These are phyloP conservation scores for Pseudevernia furfuracea DNA, from an alignment of 495 filamentous ascomycete species.

Conservation along the genomic window DNA sequence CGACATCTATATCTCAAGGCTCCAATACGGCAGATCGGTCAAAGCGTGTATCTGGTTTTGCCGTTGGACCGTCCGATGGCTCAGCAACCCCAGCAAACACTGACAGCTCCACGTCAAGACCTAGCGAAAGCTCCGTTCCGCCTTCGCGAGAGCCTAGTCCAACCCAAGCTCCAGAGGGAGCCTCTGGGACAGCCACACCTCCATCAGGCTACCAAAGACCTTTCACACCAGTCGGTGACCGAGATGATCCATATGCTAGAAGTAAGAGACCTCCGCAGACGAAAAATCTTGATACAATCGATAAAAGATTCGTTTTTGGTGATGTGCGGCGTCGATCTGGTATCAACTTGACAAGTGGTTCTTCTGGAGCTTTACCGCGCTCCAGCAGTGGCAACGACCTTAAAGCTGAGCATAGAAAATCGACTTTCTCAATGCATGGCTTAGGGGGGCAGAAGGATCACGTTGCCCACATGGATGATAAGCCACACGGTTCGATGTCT, in stretches of 20 bases:
- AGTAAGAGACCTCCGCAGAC: conserved; percentile 68
- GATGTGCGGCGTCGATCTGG: conserved; percentile 43
- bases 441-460: conserved; percentile 41
- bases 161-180: conserved; percentile 24
- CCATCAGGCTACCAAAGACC: conserved; percentile 48
- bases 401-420: conserved; percentile 39
- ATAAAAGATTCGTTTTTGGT: conserved; percentile 79
- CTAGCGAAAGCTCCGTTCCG: conserved; percentile 51
- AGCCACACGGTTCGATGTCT: conserved; percentile 80
- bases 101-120: conserved; percentile 5
- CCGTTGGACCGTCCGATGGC: conserved; percentile 48
- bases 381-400: conserved; percentile 44
- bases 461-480: conserved; percentile 42
- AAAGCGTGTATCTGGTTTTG: conserved; percentile 57
- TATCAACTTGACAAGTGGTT: conserved; percentile 19
- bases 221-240: conserved; percentile 72
- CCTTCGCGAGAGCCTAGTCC: conserved; percentile 58
- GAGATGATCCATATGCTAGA: conserved; percentile 82
- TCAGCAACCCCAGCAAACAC: not conserved
- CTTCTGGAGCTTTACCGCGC: conserved; percentile 28
- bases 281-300: conserved; percentile 60
- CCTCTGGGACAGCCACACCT: conserved; percentile 52
- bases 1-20: conserved; percentile 40
- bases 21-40: conserved; percentile 34
- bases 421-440: conserved; percentile 31